Base-by-base conservation (phyloP, 805 yeast species). In the Wickerhamiella lipophila region DNA sequence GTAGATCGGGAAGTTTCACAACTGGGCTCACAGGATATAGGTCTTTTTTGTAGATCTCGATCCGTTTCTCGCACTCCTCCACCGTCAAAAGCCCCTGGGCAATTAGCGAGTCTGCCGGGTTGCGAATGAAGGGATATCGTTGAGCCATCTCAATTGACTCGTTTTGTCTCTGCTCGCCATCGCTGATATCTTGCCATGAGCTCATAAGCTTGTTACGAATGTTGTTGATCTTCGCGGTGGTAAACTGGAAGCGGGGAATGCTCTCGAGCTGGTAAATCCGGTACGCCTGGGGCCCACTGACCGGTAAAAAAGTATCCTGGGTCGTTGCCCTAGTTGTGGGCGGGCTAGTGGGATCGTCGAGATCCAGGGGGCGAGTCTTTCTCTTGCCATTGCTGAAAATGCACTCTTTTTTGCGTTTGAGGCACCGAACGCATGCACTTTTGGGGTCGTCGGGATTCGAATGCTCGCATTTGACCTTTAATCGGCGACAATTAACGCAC, bases 381-480 rank as follows among this genome's bases (percentile, higher is more conserved):
- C 42, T 19, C 35, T 41, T 34, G 42, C 36, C 42, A 4, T 30
- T 27, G 18, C 27, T 25, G 21, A 41, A 47, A 15, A 77, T 79
- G 65, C 96, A 87, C 29, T 63, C 63, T 53, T 78, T 70, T 36
- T 74, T 72, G 25, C 81, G 70, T 60, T 78, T 82, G 21, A 74
- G 53, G 59, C 96, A 87, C 38, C 96, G 70, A 11, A 74, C 65
- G 64, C 96, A 87, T 0, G 88, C 77, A 2, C 81, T 78, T 1
- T 69, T 62, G 8, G 79, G 78, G 50, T 79, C 74, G 26, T 68
- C 58, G 0, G 68, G 66, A 58, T 79, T 79, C 1, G 80, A 69
- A 0, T 95, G 92, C 6, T 81, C 77, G 64, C 96, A 87, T 56
- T 81, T 78, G 29, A 87, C 95, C 60, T 87, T 87, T 46, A 85